A percentile compares a stretch with the other conserved stretches of the same genome.
Evolutionary conservation across 2,329 filamentous ascomycete species (phyloP).

Genomic region (Penicillium sp.): DNA sequence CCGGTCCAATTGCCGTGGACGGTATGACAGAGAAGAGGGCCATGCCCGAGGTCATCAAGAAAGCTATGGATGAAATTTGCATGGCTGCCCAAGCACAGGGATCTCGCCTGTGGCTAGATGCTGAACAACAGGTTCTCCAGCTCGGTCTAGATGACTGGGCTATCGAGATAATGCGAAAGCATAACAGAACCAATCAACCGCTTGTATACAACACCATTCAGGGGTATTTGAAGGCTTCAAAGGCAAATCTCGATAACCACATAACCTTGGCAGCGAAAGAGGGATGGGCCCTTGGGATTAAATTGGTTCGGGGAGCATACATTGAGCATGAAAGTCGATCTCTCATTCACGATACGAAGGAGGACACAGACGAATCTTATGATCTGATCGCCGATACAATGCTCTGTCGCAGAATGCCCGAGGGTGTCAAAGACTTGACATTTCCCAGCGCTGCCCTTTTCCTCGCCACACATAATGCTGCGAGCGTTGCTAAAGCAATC

Average conservation of each 20-base stretch:
- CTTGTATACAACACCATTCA: constrained; percentile 47
- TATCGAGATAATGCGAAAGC: constrained; percentile 46
- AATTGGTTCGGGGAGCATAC: constrained; percentile 48
- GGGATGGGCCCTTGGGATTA: constrained; percentile 43
- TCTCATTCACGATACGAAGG: constrained; percentile 39
- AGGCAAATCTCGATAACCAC: constrained; percentile 40
- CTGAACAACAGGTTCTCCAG: constrained; percentile 48
- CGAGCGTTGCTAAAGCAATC: constrained; percentile 47
- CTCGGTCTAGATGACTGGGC: constrained; percentile 46
- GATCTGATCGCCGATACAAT: constrained; percentile 50
- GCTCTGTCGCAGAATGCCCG: constrained; percentile 43
- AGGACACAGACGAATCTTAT: constrained; percentile 46
- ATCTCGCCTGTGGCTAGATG: constrained; percentile 47
- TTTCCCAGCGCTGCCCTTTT: constrained; percentile 45
- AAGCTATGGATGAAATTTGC: constrained; percentile 42
- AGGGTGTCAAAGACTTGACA: constrained; percentile 17
- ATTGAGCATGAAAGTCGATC: constrained; percentile 40
- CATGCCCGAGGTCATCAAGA: constrained; percentile 15
- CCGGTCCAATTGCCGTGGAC: constrained; percentile 19
- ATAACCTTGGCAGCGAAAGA: constrained; percentile 38
- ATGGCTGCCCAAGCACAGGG: constrained; percentile 32
- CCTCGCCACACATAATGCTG: constrained; percentile 53
- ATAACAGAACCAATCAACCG: constrained; percentile 34
- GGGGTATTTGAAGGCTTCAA: constrained; percentile 46
- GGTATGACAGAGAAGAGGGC: constrained; percentile 15